Conservation (phyloP, 2,329 filamentous ascomycete genomes). For the Fusarium pseudoanthophilum region DNA sequence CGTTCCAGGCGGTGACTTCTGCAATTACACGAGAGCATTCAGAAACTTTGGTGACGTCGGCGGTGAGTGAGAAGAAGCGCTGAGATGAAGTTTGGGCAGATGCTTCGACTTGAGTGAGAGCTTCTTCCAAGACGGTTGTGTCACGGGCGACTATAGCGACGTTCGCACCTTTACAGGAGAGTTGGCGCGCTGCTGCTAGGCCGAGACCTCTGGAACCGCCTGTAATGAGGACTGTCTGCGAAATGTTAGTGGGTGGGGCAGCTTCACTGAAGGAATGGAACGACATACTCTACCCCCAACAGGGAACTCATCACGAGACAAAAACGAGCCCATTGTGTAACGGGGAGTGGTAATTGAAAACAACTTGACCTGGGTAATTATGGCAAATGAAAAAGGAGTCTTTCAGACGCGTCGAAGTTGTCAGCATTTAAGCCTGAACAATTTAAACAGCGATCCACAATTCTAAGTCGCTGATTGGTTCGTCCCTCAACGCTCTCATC, state of each 20-base stretch:
- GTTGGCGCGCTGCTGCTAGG: slow-evolving; percentile 25
- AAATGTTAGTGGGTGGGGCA: background rate
- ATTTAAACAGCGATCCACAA: slow-evolving; percentile 7
- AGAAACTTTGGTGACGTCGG: slow-evolving; percentile 11
- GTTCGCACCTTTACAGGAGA: slow-evolving; percentile 23
- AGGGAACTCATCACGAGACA: slow-evolving; percentile 19
- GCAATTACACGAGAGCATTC: slow-evolving; percentile 25
- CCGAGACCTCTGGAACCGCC: slow-evolving; percentile 30
- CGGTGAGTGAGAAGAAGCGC: slow-evolving; percentile 18
- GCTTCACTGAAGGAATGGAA: fast-evolving
- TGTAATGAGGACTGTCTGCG: slow-evolving; percentile 25
- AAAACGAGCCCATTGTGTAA: slow-evolving; percentile 3
- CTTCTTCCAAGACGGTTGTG: background rate
- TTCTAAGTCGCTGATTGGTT: background rate
- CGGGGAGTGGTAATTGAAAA: fast-evolving
- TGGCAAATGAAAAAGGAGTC: background rate
- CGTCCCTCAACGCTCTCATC: background rate
- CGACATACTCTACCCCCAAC: slow-evolving; percentile 12
- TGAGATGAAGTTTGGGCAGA: slow-evolving; percentile 13
- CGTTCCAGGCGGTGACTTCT: slow-evolving; percentile 21
- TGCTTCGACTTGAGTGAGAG: slow-evolving; percentile 10
- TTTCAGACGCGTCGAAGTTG: background rate
- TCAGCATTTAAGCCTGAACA: slow-evolving; percentile 12
- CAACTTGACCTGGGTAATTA: background rate
- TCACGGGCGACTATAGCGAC: slow-evolving; percentile 21